Conservation (phyloP, 768 basidiomycete genomes). For the Serendipita vermifera region DNA sequence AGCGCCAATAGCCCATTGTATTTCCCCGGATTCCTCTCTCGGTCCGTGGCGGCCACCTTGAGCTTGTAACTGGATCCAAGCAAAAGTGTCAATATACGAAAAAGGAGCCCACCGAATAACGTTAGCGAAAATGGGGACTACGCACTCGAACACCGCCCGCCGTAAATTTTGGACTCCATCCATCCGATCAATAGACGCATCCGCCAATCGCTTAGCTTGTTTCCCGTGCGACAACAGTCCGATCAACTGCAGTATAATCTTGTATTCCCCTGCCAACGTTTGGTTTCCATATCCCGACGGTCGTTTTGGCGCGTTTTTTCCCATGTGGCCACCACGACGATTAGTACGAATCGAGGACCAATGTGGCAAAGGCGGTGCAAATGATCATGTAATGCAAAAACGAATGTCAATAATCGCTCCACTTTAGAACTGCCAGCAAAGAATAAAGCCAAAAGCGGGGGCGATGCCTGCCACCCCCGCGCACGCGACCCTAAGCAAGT, state of each 20-base stretch:
- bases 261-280: conserved; percentile 71
- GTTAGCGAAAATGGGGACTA: conserved; percentile 11
- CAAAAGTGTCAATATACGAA: not conserved
- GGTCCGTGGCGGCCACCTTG: conserved; percentile 58
- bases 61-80: conserved; percentile 61
- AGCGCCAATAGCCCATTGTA: conserved; percentile 58
- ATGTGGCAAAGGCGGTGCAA: not conserved
- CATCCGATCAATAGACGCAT: conserved; percentile 82
- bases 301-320: not conserved
- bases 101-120: not conserved
- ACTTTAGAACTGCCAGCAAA: no score
- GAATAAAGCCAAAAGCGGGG: no score
- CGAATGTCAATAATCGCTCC: no score
- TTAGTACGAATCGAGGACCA: not conserved
- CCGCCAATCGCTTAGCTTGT: conserved; percentile 78
- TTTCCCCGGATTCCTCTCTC: conserved; percentile 51
- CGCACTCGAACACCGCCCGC: conserved; percentile 89
- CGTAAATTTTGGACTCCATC: conserved; percentile 90
- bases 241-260: conserved; percentile 88
- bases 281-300: not conserved
- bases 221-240: conserved; percentile 87
- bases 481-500: no score
- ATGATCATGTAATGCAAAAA: not conserved
- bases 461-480: no score
- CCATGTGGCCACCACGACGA: not conserved